Percentiles rank a stretch among this genome's conserved stretches.
Evolutionary conservation across 208 protist species (phyloP).

Genomic region (Trypanosoma theileri): DNA sequence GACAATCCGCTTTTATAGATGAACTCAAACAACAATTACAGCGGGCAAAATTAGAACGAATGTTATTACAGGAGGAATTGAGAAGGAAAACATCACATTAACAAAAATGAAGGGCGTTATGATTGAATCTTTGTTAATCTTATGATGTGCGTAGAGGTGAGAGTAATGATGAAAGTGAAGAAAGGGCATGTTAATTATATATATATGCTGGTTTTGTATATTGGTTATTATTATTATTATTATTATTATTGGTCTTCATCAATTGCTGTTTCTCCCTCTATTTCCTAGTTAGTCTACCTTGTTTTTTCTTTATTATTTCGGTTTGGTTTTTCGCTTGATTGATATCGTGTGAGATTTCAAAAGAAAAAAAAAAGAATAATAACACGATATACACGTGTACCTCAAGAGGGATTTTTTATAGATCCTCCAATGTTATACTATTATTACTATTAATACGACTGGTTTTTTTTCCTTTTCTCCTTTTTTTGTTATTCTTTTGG

Average conservation of each 20-base stretch:
- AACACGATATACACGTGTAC: no score
- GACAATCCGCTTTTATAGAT: constrained; percentile 6
- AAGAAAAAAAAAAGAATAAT: no score
- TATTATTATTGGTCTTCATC: no score
- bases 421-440: no score
- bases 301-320: background rate
- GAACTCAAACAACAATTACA: constrained; percentile 10
- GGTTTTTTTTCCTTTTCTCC: constrained; percentile 1
- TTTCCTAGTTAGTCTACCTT: no score
- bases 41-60: background rate
- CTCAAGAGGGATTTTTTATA: no score
- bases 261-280: no score
- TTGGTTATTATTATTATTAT: no score
- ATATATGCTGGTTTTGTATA: no score
- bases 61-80: background rate
- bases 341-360: no score
- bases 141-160: background rate
- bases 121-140: constrained; percentile 2
- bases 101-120: background rate
- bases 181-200: no score
- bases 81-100: background rate
- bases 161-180: background rate
- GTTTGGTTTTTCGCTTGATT: background rate
- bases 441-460: no score
- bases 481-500: constrained; percentile 1